Conservation (phyloP, 2,329 filamentous ascomycete species). For the Alternaria triticina region DNA sequence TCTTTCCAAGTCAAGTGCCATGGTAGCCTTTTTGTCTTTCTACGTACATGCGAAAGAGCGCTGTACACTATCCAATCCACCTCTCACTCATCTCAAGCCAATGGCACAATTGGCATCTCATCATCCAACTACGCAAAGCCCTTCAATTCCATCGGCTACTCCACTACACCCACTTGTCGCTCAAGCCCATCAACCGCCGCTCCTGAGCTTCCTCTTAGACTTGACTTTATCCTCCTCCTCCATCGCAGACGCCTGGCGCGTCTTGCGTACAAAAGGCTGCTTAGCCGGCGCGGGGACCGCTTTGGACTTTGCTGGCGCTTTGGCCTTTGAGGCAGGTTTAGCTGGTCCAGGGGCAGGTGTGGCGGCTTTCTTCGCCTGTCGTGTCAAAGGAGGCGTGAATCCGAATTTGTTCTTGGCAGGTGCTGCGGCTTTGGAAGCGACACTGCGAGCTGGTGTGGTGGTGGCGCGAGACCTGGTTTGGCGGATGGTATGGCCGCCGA, state of each 20-base stretch:
- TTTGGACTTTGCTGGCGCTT: not conserved
- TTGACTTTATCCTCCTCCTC: not conserved
- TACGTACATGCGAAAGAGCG: not conserved
- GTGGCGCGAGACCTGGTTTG: not conserved
- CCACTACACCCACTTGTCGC: not conserved
- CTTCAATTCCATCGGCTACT: fast-evolving
- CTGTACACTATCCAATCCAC: not conserved
- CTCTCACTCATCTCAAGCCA: not conserved
- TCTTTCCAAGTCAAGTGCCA: not conserved
- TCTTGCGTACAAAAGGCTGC: not conserved
- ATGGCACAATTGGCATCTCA: not conserved
- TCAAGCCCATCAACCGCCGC: not conserved
- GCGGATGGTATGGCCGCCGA: not conserved
- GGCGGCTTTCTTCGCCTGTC: not conserved
- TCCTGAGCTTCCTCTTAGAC: not conserved
- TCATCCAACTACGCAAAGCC: not conserved
- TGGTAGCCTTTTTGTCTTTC: not conserved
- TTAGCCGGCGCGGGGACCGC: not conserved
- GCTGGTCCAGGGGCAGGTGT: not conserved
- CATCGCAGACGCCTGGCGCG: not conserved
- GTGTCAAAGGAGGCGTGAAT: not conserved
- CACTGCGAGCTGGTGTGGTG: not conserved
- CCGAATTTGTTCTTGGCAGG: not conserved
- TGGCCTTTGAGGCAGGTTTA: not conserved
- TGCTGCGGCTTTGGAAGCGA: not conserved